A percentile compares a stretch with the other conserved stretches of the same genome.
phyloP scores from a whole-genome alignment of 345 rosid species.

The Noccaea caerulescens region DNA sequence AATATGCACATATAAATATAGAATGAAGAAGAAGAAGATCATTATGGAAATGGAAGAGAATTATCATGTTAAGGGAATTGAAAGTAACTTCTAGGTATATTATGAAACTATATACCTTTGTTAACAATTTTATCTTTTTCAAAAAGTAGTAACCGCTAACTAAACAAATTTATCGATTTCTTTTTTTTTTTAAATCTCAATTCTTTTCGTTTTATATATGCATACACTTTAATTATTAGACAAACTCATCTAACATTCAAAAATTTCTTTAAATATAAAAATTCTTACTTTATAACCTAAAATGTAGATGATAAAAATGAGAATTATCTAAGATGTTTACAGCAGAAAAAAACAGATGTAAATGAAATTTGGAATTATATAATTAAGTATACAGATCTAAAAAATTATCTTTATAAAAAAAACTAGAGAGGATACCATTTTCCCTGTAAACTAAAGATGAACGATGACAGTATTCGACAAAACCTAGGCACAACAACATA shows the following conservation, averaged over 20 bases:
- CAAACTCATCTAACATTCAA: neutral
- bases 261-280: neutral
- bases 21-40: slow-evolving; percentile 30
- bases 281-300: slow-evolving; percentile 12
- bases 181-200: neutral
- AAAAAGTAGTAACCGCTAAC: neutral
- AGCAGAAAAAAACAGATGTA: slow-evolving; percentile 1
- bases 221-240: slow-evolving; percentile 1
- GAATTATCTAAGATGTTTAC: neutral
- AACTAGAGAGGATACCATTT: neutral
- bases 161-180: neutral
- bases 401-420: neutral
- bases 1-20: neutral
- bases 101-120: slow-evolving; percentile 17
- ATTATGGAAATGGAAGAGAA: slow-evolving; percentile 34
- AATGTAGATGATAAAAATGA: neutral
- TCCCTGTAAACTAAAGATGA: slow-evolving; percentile 7
- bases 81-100: slow-evolving; percentile 11
- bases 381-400: neutral
- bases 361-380: neutral
- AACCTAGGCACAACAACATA: neutral
- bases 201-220: neutral
- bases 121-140: slow-evolving; percentile 10
- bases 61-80: slow-evolving; percentile 25
- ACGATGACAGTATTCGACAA: neutral